These are phyloP conservation scores for Primulina tabacum DNA, from an alignment of 257 asterid species.

Conservation along the genomic window DNA sequence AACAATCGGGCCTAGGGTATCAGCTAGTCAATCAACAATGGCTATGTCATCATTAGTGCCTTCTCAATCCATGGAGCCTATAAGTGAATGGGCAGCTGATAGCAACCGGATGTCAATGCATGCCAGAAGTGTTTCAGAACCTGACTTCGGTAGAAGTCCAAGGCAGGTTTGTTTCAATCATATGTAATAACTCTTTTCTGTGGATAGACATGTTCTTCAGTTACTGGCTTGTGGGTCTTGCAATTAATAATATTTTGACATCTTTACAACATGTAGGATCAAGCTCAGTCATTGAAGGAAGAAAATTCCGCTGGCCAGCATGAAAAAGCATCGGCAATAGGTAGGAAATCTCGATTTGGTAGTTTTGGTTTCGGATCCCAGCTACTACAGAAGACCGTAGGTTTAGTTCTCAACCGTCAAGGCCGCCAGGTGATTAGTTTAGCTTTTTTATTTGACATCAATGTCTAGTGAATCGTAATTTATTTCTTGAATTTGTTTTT, in stretches of 20 bases:
- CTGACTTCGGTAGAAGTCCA: slow-evolving; percentile 92
- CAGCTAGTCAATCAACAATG: slow-evolving; percentile 87
- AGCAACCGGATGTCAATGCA: slow-evolving; percentile 55
- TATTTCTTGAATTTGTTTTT: neutral
- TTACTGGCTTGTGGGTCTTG: slow-evolving; percentile 13
- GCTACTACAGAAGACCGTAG: slow-evolving; percentile 58
- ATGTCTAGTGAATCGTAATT: neutral
- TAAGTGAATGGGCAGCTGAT: slow-evolving; percentile 59
- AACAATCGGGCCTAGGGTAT: slow-evolving; percentile 57
- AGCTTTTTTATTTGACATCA: slow-evolving; percentile 2
- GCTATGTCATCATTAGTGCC: slow-evolving; percentile 90
- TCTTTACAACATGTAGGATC: slow-evolving; percentile 40
- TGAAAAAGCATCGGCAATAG: slow-evolving; percentile 51
- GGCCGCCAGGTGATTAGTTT: slow-evolving; percentile 42
- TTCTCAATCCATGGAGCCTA: slow-evolving; percentile 70
- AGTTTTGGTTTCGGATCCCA: slow-evolving; percentile 65
- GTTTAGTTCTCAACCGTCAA: slow-evolving; percentile 55
- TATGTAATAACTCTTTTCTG: slow-evolving; percentile 6
- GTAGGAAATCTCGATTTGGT: slow-evolving; percentile 53
- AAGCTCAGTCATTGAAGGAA: slow-evolving; percentile 66
- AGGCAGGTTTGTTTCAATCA: slow-evolving; percentile 60
- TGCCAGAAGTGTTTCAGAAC: slow-evolving; percentile 91
- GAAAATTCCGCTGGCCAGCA: slow-evolving; percentile 44
- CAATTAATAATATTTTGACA: neutral
- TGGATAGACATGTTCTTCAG: slow-evolving; percentile 13